Percentiles rank a stretch among this genome's conserved stretches.
phyloP scores from a whole-genome alignment of 768 basidiomycete genomes.

The Mycena alexandri region DNA sequence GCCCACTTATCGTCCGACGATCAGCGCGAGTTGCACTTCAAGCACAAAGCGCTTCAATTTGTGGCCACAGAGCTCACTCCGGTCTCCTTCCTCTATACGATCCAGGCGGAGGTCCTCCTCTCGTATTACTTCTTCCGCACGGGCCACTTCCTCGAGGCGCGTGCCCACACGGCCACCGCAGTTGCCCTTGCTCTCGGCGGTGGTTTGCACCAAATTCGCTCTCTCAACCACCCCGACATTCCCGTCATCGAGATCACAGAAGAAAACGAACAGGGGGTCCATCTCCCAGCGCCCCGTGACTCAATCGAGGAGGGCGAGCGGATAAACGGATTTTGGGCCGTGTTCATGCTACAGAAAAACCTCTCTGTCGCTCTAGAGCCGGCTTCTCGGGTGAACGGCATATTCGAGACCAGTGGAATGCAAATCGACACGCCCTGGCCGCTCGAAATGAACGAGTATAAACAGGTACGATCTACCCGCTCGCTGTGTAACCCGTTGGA shows the following conservation, averaged over 20 bases:
- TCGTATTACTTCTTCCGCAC: slow-evolving; percentile 73
- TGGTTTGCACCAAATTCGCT: slow-evolving; percentile 62
- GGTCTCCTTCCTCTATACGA: slow-evolving; percentile 61
- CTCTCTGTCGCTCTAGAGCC: slow-evolving; percentile 67
- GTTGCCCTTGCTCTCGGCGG: slow-evolving; percentile 62
- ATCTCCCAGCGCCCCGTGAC: slow-evolving; percentile 56
- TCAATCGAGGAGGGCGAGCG: slow-evolving; percentile 73
- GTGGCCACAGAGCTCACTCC: slow-evolving; percentile 60
- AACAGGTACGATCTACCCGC: slow-evolving; percentile 47
- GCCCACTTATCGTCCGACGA: slow-evolving; percentile 42
- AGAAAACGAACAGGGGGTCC: slow-evolving; percentile 47
- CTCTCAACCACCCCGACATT: slow-evolving; percentile 46
- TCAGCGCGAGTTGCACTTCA: slow-evolving; percentile 14
- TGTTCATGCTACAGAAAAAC: slow-evolving; percentile 69
- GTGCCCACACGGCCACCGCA: slow-evolving; percentile 66
- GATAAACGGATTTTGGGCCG: slow-evolving; percentile 77
- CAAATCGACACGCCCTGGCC: slow-evolving; percentile 70
- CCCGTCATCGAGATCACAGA: slow-evolving; percentile 52
- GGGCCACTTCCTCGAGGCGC: slow-evolving; percentile 72
- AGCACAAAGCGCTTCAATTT: slow-evolving; percentile 53
- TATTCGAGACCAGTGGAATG: slow-evolving; percentile 63
- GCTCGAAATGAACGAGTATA: slow-evolving; percentile 54
- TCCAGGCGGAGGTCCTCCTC: slow-evolving; percentile 76
- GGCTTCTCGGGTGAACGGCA: slow-evolving; percentile 65
- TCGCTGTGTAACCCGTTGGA: neutral